Evolutionary conservation across 768 basidiomycete species (phyloP), one percentile per base, ranked within the genome.

Genomic region (Leccinum incarnatum): DNA sequence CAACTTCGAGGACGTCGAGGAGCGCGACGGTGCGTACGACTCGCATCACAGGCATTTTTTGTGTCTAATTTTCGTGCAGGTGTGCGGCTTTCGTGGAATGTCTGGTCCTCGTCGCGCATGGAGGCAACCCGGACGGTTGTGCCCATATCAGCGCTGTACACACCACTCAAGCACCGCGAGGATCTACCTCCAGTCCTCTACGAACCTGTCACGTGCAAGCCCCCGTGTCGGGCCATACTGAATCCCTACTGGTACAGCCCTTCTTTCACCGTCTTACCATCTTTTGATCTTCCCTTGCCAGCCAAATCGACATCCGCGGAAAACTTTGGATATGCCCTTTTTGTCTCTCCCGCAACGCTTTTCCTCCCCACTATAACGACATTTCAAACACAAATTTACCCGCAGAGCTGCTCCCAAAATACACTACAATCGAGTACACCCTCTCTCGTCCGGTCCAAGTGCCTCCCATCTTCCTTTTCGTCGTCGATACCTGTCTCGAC

Each of bases 301-400:
- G 97, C 74, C 96, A 98, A 80, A 95, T 99, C 69, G 97, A 98
- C 77, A 93, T 98, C 62, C 86, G 97, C 68, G 96, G 91, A 66
- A 98, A 98, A 76, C 85, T 99, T 54, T 99, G 97, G 97, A 99
- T 98, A 65, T 99, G 97, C 70, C 97, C 97, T 4, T 98, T 99
- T 79, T 99, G 97, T 77, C 81, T 99, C 54, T 88, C 91, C 36
- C 89, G 97, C 59, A 99, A 98, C 73, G 86, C 95, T 2, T 98
- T 99, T 78, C 97, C 97, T 5, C 91, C 93, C 0, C 96, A 99
- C 74, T 99, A 99, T 82, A 96, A 97, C 77, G 96, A 98, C 72
- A 96, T 99, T 64, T 94, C 95, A 50, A 90, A 89, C 75, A 95
- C 91, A 64, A 98, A 98, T 75, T 83, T 98, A 19, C 97, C 97